phyloP scores from a whole-genome alignment of 2,329 filamentous ascomycete species.

The Elsinoe ampelina region DNA sequence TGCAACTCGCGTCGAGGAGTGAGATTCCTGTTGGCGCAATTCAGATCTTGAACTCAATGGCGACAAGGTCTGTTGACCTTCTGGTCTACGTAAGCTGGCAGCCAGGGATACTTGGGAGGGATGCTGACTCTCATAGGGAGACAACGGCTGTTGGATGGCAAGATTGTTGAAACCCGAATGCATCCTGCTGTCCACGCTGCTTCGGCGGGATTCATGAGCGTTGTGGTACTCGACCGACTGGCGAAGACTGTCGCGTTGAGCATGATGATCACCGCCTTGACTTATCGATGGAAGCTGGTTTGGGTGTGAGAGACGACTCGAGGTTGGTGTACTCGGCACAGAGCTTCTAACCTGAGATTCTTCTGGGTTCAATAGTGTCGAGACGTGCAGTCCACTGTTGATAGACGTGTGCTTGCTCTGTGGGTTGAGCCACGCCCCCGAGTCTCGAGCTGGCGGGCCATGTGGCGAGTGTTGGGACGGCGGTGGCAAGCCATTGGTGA shows the following conservation, averaged over 20 bases:
- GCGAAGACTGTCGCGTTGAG: constrained; percentile 22
- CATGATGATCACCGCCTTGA: constrained; percentile 36
- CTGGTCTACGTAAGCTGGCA: constrained; percentile 52
- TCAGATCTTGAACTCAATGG: constrained; percentile 28
- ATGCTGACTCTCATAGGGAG: constrained; percentile 68
- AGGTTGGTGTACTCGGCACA: constrained; percentile 35
- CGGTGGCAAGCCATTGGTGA: constrained; percentile 29
- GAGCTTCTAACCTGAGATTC: constrained; percentile 38
- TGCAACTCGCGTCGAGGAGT: constrained; percentile 51
- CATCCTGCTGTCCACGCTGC: constrained; percentile 72
- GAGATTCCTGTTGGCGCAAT: constrained; percentile 25
- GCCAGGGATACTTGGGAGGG: constrained; percentile 68
- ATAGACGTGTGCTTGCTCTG: constrained; percentile 34
- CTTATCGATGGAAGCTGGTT: constrained; percentile 48
- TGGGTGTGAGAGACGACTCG: constrained; percentile 27
- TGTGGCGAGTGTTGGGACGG: constrained; percentile 24
- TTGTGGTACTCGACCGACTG: constrained; percentile 36
- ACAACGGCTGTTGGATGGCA: constrained; percentile 51
- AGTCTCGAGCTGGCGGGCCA: constrained; percentile 28
- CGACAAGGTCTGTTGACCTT: constrained; percentile 37
- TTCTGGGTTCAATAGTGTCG: constrained; percentile 42
- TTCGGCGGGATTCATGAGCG: constrained; percentile 54
- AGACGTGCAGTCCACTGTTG: constrained; percentile 39
- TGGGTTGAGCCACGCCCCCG: constrained; percentile 29
- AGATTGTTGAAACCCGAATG: constrained; percentile 63